Conservation (phyloP, 1,139 yeast genomes). For the Candida anutae region DNA sequence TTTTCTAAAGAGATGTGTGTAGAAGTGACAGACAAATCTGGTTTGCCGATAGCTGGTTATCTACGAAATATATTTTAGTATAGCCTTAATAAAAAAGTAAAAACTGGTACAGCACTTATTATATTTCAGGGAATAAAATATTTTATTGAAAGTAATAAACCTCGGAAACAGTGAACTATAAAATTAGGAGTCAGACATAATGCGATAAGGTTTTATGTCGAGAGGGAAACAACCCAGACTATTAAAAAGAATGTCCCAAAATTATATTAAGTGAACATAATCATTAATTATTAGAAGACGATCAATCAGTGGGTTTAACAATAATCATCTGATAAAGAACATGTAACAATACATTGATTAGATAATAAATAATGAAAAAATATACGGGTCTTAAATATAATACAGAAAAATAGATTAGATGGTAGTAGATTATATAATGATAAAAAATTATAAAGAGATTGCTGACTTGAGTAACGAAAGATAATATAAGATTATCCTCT, state of each 20-base stretch:
- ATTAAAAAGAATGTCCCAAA: neutral
- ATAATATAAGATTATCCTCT: conserved; percentile 4
- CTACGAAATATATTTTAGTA: conserved; percentile 1
- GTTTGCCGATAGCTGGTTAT: conserved; percentile 2
- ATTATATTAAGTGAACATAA: neutral
- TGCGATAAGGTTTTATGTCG: neutral
- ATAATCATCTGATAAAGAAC: neutral
- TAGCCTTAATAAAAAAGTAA: neutral
- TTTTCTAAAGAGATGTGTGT: conserved; percentile 1
- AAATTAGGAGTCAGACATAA: neutral
- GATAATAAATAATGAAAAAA: conserved; percentile 1
- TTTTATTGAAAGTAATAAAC: neutral
- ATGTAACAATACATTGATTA: neutral
- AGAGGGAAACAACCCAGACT: conserved; percentile 1
- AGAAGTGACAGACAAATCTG: conserved; percentile 2
- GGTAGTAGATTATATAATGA: conserved; percentile 6
- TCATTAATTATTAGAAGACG: neutral
- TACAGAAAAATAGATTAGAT: conserved; percentile 2
- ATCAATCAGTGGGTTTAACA: neutral
- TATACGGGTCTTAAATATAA: conserved; percentile 1
- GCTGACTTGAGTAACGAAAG: conserved; percentile 8
- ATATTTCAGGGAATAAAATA: neutral
- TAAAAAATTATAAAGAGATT: conserved; percentile 5
- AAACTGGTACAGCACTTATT: neutral
- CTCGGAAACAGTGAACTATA: neutral